phyloP scores from a whole-genome alignment of 2,329 filamentous ascomycete genomes.

The Pseudogymnoascus sp. region DNA sequence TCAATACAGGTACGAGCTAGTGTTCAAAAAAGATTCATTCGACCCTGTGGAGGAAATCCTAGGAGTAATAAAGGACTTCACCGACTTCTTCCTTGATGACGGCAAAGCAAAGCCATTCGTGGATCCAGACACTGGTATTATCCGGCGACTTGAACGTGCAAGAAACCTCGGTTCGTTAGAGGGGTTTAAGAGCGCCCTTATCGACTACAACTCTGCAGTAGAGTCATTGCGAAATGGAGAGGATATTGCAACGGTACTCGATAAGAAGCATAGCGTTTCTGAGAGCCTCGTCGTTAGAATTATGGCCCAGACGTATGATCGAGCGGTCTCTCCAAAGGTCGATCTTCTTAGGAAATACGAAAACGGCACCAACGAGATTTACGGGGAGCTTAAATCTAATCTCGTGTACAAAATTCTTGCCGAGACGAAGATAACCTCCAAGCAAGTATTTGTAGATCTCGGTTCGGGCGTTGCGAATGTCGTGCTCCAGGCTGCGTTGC shows the following conservation, averaged over 20 bases:
- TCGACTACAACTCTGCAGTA: constrained; percentile 71
- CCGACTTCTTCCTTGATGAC: constrained; percentile 70
- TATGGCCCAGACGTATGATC: constrained; percentile 80
- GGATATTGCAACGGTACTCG: constrained; percentile 65
- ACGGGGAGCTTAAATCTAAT: constrained; percentile 82
- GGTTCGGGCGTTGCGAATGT: constrained; percentile 96
- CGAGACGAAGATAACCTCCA: constrained; percentile 68
- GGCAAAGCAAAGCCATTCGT: constrained; percentile 62
- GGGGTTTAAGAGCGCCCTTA: constrained; percentile 67
- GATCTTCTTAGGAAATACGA: constrained; percentile 79
- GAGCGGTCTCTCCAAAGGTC: constrained; percentile 84
- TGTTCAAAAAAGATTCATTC: constrained; percentile 72
- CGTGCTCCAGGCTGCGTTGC: constrained; percentile 84
- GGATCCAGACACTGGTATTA: constrained; percentile 66
- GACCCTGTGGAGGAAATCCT: constrained; percentile 70
- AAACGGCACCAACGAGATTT: constrained; percentile 87
- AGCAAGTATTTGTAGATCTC: constrained; percentile 86
- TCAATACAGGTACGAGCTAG: constrained; percentile 58
- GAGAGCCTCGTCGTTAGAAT: constrained; percentile 73
- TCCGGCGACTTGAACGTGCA: constrained; percentile 70
- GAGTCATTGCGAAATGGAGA: constrained; percentile 60
- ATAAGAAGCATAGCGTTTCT: constrained; percentile 61
- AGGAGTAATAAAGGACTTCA: constrained; percentile 61
- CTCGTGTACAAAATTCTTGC: constrained; percentile 80
- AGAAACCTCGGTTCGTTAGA: constrained; percentile 52